Evolutionary conservation across 768 basidiomycete species (phyloP), one percentile per base, ranked within the genome.

Genomic region (Phaeotremella fagi): DNA sequence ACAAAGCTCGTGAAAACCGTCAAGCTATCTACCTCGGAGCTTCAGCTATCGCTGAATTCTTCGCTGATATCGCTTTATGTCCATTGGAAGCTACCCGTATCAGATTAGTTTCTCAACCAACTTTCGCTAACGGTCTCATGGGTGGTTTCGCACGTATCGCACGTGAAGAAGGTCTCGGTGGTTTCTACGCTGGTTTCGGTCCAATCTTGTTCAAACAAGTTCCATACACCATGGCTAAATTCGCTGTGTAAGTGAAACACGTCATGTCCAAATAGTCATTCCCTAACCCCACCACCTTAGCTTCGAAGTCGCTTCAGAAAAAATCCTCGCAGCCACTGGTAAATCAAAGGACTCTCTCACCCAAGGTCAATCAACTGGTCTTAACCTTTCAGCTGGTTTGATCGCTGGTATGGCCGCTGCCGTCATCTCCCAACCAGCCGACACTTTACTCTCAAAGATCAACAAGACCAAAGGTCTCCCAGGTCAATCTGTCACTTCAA

Each of bases 141-240:
- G 61, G 65, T 55, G 77, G 75, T 57, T 77, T 77, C 68, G 68
- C 63, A 46, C 56, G 75, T 35, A 77, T 77, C 64, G 56, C 68
- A 18, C 54, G 71, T 42, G 75, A 77, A 61, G 77, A 77, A 60
- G 77, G 77, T 64, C 45, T 76, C 35, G 68, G 45, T 37, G 77
- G 74, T 37, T 77, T 77, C 75, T 77, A 77, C 74, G 76, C 77
- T 49, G 77, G 72, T 66, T 77, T 77, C 68, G 76, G 75, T 59
- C 76, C 77, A 44, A 78, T 78, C 69, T 60, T 77, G 51, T 77
- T 77, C 75, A 77, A 77, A 49, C 75, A 94, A 86, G 90, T 94
- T 69, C 91, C 91, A 49, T 95, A 95, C 81, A 95, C 91, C 69
- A 92, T 95, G 90, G 90, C 90, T 80, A 95, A 95, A 78, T 95